phyloP scores from a whole-genome alignment of 2,329 filamentous ascomycete species.

The Colletotrichum sp. region DNA sequence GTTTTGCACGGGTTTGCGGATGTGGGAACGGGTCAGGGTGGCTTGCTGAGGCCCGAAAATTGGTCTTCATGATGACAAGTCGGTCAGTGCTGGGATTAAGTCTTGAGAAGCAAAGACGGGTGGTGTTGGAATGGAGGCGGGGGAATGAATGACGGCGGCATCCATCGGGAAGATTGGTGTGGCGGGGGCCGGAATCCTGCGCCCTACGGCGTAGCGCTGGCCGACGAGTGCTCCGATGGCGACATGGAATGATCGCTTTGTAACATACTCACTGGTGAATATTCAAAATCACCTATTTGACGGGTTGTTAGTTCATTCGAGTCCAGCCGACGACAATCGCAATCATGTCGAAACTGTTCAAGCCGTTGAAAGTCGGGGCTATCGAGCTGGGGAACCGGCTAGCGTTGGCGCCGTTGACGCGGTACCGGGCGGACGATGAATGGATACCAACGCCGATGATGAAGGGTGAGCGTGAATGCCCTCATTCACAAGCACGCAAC shows the following conservation, averaged over 20 bases:
- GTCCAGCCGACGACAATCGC: background rate
- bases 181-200: background rate
- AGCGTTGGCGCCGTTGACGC: slow-evolving; percentile 24
- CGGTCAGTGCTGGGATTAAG: background rate
- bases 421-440: slow-evolving; percentile 25
- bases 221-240: background rate
- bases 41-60: background rate
- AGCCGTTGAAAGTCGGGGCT: slow-evolving; percentile 20
- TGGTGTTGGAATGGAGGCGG: background rate
- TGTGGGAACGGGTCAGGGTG: fast-evolving
- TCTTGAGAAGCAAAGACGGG: background rate
- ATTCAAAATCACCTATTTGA: background rate
- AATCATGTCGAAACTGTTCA: slow-evolving; percentile 20
- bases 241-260: background rate
- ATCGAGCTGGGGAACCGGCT: slow-evolving; percentile 23
- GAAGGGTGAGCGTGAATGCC: slow-evolving; percentile 13
- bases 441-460: slow-evolving; percentile 19
- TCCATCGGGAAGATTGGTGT: background rate
- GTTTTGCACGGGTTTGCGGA: background rate
- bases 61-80: background rate
- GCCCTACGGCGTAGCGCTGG: background rate
- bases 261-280: background rate
- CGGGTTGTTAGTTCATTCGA: fast-evolving
- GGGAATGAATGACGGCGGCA: background rate
- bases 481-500: background rate